Conservation (phyloP, 805 yeast species). For the Saccharomyces cerevisiae region DNA sequence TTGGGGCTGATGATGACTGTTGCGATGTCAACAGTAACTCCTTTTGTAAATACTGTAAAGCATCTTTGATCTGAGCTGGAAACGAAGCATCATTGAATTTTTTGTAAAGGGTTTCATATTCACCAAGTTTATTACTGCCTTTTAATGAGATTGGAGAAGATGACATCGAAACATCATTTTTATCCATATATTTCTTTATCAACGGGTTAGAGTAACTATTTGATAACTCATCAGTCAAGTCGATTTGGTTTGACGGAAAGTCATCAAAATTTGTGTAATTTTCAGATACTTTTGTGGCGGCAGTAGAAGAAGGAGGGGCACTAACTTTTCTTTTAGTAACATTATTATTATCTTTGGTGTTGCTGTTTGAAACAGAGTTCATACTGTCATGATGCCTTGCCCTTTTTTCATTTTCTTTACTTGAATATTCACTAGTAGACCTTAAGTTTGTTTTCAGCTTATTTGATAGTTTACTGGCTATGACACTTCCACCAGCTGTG, state of each 20-base stretch:
- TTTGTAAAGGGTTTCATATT: not conserved
- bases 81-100: not conserved
- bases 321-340: conserved; percentile 16
- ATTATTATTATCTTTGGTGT: conserved; percentile 2
- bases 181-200: conserved; percentile 22
- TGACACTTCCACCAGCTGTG: not conserved
- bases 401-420: conserved; percentile 8
- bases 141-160: conserved; percentile 1
- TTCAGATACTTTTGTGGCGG: not conserved
- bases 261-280: not conserved
- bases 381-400: conserved; percentile 1
- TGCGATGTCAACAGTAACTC: conserved; percentile 3
- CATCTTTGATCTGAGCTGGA: conserved; percentile 4
- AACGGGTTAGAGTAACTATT: conserved; percentile 19
- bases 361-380: not conserved
- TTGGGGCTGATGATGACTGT: not conserved
- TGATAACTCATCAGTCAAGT: conserved; percentile 25
- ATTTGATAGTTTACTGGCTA: not conserved
- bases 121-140: not conserved
- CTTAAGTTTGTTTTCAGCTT: conserved; percentile 6
- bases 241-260: conserved; percentile 12
- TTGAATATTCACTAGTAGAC: conserved; percentile 21
- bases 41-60: conserved; percentile 16
- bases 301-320: conserved; percentile 17
- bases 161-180: conserved; percentile 4